Evolutionary conservation across 306 rosid species (phyloP), one percentile per base, ranked within the genome.

Genomic region (Quercus suber): DNA sequence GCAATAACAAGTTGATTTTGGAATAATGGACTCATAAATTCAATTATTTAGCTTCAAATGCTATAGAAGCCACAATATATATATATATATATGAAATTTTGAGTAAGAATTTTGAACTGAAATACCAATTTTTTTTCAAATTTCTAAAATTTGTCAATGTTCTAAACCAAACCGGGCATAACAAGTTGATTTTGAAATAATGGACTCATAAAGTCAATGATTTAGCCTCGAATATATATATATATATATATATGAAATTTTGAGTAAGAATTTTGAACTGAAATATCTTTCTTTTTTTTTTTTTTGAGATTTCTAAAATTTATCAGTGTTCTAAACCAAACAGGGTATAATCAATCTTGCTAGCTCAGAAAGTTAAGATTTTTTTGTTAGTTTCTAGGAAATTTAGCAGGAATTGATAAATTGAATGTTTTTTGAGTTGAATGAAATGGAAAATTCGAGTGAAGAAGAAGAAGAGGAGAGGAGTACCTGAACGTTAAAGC

Each of bases 401-500:
- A 59, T 59, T 59, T 23, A 5, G 23, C 30, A 59, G 11, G 1
- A 59, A 59, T 25, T 49, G 5, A 49, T 10, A 5, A 23, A 21
- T 15, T 23, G 25, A 23, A 27, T 2, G 5, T 23, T 14, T 2
- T 31, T 33, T 67, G 25, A 45, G 15, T 41, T 14, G 69, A 45
- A 33, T 35, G 6, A 49, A 18, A 73, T 28, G 17, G 25, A 61
- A 68, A 30, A 41, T 4, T 10, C 15, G 37, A 76, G 73, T 14
- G 60, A 43, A 35, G n/a, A 3, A 30, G n/a, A 3, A 30, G 74
- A 64, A 75, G 55, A 30, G n/a, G 1, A 30, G 70, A 55, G 71
- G 49, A 60, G 43, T 31, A 91, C 97, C 93, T 91, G 98, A 86
- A 94, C 84, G 27, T 92, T 94, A 88, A 94, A 94, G 84, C 98